phyloP scores from a whole-genome alignment of 208 protist genomes.

The Leishmania major region DNA sequence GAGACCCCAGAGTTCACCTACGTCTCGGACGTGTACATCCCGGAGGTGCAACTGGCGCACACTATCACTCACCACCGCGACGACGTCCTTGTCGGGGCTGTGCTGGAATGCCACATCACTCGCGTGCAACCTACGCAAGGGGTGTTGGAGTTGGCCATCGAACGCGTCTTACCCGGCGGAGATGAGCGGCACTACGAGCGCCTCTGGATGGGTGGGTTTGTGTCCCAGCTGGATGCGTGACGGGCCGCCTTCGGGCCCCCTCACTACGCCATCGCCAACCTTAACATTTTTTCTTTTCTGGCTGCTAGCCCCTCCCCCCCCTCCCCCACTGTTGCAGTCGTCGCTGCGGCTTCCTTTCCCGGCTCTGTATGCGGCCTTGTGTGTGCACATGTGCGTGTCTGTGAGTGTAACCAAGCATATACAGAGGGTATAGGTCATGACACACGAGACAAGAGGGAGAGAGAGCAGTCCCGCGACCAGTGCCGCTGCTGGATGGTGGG shows the following conservation, averaged over 20 bases:
- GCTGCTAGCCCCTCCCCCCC: neutral
- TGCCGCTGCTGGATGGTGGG: neutral
- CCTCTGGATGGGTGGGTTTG: conserved; percentile 59
- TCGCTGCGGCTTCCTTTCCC: neutral
- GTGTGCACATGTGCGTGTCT: neutral
- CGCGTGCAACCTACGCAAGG: conserved; percentile 71
- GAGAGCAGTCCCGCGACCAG: neutral
- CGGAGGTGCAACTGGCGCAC: conserved; percentile 80
- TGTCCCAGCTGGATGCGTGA: conserved; percentile 72
- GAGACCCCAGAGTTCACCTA: conserved; percentile 32
- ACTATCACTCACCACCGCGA: conserved; percentile 58
- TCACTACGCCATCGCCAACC: neutral
- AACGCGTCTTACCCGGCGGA: conserved; percentile 46
- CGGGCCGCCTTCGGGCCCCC: neutral
- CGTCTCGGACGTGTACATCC: conserved; percentile 85
- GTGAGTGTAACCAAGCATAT: neutral
- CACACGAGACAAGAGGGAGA: neutral
- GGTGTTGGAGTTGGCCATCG: conserved; percentile 58
- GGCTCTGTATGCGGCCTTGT: neutral
- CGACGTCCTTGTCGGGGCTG: conserved; percentile 69
- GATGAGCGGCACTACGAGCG: conserved; percentile 71
- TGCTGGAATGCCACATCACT: conserved; percentile 71
- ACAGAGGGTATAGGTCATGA: neutral
- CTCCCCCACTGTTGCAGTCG: neutral
- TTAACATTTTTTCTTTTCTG: neutral